Evolutionary conservation across 2,329 filamentous ascomycete species (phyloP), one percentile per base, ranked within the genome.

Genomic region (Fusarium odoratissimum): DNA sequence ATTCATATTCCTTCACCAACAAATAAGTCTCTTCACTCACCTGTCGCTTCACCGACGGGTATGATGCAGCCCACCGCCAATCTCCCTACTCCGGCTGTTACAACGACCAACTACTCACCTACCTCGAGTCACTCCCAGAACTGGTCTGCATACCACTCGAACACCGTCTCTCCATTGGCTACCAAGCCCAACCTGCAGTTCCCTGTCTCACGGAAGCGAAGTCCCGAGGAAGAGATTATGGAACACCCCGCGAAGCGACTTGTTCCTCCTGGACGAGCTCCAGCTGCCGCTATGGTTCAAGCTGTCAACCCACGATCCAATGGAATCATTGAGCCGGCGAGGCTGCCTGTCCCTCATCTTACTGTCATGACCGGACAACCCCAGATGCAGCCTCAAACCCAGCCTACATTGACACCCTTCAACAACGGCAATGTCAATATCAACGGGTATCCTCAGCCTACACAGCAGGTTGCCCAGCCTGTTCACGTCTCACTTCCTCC

Each of bases 341-440:
- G 92, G 45, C 85, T 95, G 19, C 90, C 92, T 21, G 87, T 92
- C 7, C 93, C 93, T 30, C 92, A 91, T 69, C 86, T 95, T n/a
- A 89, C 91, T 13, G 84, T 93, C 46, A 88, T 91, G 60, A 90
- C 90, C 5, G 84, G 82, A 64, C 78, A 83, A 37, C 54, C 73
- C 41, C 62, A 69, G 63, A 65, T 74, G 28, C 65, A 66, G 25
- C 42, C 63, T 25, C 63, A 65, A 17, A 19, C 44, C 10, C 74
- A 76, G 51, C 49, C 71, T 19, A 52, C 59, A 14, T 52, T 62
- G 51, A 62, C 56, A 8, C 75, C 82, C 48, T 84, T 83, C 41
- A 61, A 55, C n/a, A 42, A 56, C 63, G 77, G 82, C 14, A 64
- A 78, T 63, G 77, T 83, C 7, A 64, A 82, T 23, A 75, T 83